These are phyloP conservation scores for Phylloboletellus chloephorus DNA, from an alignment of 1,284 basidiomycete genomes.

Conservation along the genomic window DNA sequence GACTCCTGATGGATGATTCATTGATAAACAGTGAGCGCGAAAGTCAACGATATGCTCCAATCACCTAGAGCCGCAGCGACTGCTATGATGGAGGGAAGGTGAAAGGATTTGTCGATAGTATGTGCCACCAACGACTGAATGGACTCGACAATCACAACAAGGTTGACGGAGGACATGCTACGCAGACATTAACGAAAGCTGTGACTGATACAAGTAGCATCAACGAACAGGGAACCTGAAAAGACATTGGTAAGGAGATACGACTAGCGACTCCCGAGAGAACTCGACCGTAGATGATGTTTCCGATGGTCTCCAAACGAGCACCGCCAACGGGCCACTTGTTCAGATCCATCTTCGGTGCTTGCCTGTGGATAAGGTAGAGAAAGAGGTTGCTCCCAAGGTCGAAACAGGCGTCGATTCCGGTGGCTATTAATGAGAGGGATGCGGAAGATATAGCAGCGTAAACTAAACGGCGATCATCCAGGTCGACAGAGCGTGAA, in stretches of 20 bases:
- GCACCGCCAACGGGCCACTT: constrained; percentile 92
- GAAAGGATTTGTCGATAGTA: constrained; percentile 61
- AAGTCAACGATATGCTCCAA: constrained; percentile 8
- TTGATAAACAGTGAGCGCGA: constrained; percentile 4
- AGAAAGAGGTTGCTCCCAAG: constrained; percentile 86
- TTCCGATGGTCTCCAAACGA: constrained; percentile 88
- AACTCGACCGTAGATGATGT: constrained; percentile 76
- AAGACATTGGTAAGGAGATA: constrained; percentile 11
- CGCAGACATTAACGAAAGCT: constrained; percentile 16
- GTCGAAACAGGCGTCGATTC: constrained; percentile 88
- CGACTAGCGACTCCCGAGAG: not conserved
- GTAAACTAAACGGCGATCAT: constrained; percentile 50
- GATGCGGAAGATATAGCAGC: constrained; percentile 85
- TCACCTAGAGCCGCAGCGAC: constrained; percentile 78
- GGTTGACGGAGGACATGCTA: constrained; percentile 82
- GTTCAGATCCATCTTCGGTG: constrained; percentile 65
- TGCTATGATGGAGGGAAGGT: constrained; percentile 77
- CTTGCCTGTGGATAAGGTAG: constrained; percentile 76
- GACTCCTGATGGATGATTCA: constrained; percentile 46
- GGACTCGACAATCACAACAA: constrained; percentile 84
- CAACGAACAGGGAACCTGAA: constrained; percentile 62
- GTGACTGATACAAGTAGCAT: not conserved
- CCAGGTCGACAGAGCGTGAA: not conserved
- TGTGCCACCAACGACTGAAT: constrained; percentile 63
- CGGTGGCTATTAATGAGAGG: constrained; percentile 85